These are phyloP conservation scores for Camelina hispida DNA, from an alignment of 345 rosid species.

Conservation along the genomic window DNA sequence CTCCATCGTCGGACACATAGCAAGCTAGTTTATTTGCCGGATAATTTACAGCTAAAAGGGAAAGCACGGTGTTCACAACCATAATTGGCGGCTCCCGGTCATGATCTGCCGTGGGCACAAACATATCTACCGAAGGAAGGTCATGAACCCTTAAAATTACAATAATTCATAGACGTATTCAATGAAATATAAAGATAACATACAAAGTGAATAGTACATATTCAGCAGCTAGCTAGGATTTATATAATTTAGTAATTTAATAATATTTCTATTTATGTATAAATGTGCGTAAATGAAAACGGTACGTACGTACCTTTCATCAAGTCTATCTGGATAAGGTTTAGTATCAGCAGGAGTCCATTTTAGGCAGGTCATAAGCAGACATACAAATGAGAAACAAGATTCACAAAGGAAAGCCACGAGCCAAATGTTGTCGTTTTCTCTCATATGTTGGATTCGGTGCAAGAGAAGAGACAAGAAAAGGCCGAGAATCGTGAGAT, in stretches of 20 bases:
- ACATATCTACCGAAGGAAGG: constrained; percentile 66
- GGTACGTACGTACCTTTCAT: constrained; percentile 43
- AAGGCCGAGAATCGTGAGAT: constrained; percentile 38
- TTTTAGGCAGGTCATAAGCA: constrained; percentile 49
- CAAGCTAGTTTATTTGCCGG: constrained; percentile 57
- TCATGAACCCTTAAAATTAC: constrained; percentile 45
- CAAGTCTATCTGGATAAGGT: constrained; percentile 55
- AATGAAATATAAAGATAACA: background rate
- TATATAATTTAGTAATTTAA: background rate
- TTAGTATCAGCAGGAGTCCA: constrained; percentile 61
- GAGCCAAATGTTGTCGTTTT: constrained; percentile 57
- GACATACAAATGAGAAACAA: constrained; percentile 61
- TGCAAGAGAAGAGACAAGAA: constrained; percentile 40
- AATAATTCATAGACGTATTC: background rate
- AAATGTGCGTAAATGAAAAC: background rate
- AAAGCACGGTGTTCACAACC: constrained; percentile 45
- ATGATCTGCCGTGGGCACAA: constrained; percentile 54
- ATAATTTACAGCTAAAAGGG: constrained; percentile 61
- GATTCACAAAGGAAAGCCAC: constrained; percentile 69
- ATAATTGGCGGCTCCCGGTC: constrained; percentile 40
- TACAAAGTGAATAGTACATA: too few relatives aligned
- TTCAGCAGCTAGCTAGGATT: background rate
- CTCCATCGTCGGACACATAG: constrained; percentile 64
- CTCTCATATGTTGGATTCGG: constrained; percentile 18
- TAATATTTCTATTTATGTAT: background rate